Evolutionary conservation across 2,329 filamentous ascomycete species (phyloP), one percentile per base, ranked within the genome.

Genomic region (Aurifilum marmelostoma): DNA sequence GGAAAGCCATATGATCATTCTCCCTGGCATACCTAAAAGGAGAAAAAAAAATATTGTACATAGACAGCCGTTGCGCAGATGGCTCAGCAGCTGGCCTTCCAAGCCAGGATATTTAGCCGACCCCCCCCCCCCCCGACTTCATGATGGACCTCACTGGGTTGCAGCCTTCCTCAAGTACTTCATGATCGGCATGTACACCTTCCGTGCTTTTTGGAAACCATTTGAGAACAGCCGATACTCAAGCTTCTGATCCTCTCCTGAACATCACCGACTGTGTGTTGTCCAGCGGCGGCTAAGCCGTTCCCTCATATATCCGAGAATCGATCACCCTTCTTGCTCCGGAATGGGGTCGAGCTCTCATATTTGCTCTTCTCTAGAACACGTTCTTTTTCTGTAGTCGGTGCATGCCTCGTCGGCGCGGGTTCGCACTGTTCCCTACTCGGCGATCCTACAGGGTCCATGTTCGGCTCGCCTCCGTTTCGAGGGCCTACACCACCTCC

Each of bases 291-390:
- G 59, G 50, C 24, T 34, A 21, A 63, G 50, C 66, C 24, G 56
- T 27, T 34, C 66, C 59, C n/a, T 79, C 78, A 88, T 54, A 67
- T 16, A 37, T 69, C 43, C 16, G 92, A 87, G 76, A 99, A 97
- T 43, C 96, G 87, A 82, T 98, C 94, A 3, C 96, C 96, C 79
- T 93, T 97, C 71, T 85, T 88, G 80, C 91, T 91, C 74, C 87
- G 83, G 80, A 91, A 98, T 67, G 94, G 91, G 74, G 88, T 85
- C 66, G 83, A 84, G 41, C 92, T 90, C 82, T 98, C 94, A 80
- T 97, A 98, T 82, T 97, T 97, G 79, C 93, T 92, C 84, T 93
- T 97, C 79, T 94, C 92, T 47, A 83, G 75, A 34, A 92, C 83
- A 72, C 86, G 84, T 76, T 93, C 85, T 58, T 83, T 81, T 77